A percentile compares a stretch with the other conserved stretches of the same genome.
Evolutionary conservation across 805 yeast genomes (phyloP).

Genomic region (Sugiyamaella valdiviana): DNA sequence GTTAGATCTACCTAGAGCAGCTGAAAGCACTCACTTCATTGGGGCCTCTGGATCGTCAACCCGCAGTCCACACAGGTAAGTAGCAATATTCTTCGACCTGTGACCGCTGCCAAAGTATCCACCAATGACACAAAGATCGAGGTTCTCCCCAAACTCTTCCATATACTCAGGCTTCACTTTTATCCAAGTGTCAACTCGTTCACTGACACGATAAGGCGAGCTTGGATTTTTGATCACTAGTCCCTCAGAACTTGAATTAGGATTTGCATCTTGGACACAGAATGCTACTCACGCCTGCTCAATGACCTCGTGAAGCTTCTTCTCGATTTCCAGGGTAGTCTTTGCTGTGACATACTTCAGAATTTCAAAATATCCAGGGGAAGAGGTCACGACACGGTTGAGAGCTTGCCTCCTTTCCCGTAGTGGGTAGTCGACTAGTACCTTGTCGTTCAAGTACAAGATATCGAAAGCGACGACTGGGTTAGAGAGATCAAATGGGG

Average conservation of each 20-base stretch:
- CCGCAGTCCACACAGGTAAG: conserved; percentile 68
- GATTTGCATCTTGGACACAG: not conserved
- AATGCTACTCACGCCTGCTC: conserved; percentile 26
- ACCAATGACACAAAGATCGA: conserved; percentile 77
- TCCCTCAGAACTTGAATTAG: conserved; percentile 63
- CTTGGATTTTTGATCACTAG: conserved; percentile 62
- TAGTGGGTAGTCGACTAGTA: conserved; percentile 51
- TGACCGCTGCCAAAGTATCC: conserved; percentile 63
- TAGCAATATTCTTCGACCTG: conserved; percentile 34
- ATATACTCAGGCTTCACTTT: conserved; percentile 89
- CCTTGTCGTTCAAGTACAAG: conserved; percentile 58
- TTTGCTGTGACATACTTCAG: conserved; percentile 35
- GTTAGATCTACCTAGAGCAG: conserved; percentile 15
- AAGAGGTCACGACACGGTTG: conserved; percentile 38
- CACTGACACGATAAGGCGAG: conserved; percentile 55
- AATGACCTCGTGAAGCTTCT: conserved; percentile 53
- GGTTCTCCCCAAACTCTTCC: conserved; percentile 77
- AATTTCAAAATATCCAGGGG: conserved; percentile 22
- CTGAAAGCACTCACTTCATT: conserved; percentile 1
- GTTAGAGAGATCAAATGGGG: conserved; percentile 15
- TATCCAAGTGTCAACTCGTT: conserved; percentile 64
- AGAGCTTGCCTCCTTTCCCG: conserved; percentile 51
- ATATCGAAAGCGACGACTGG: conserved; percentile 60
- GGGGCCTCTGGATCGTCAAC: conserved; percentile 32
- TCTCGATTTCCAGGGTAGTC: conserved; percentile 47